Conservation (phyloP, 129 eudicot species). For the Saussurea involucrata region DNA sequence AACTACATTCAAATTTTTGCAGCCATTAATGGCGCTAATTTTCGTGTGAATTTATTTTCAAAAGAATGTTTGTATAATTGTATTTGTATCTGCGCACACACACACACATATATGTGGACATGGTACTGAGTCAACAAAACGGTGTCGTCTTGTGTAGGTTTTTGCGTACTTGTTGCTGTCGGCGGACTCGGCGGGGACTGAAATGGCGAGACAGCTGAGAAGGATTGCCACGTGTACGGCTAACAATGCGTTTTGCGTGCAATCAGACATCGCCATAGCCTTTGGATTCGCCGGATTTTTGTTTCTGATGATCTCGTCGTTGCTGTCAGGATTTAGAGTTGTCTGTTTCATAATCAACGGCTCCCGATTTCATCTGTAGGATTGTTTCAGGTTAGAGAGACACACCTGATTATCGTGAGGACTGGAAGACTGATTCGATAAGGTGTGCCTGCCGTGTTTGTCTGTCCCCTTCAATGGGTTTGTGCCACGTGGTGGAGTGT, state of each 20-base stretch:
- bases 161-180: conserved; percentile 73
- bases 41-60: neutral
- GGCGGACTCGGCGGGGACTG: conserved; percentile 73
- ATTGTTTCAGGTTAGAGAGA: neutral
- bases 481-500: conserved; percentile 22
- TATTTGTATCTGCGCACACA: neutral
- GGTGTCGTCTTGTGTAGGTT: conserved; percentile 35
- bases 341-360: conserved; percentile 63
- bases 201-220: conserved; percentile 46
- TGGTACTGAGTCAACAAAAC: conserved; percentile 1
- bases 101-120: neutral
- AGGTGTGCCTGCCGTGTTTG: conserved; percentile 5
- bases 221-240: conserved; percentile 52
- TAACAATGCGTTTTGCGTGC: conserved; percentile 55
- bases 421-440: conserved; percentile 10
- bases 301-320: conserved; percentile 49
- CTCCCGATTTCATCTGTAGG: conserved; percentile 59
- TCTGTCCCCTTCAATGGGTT: conserved; percentile 4
- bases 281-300: conserved; percentile 72
- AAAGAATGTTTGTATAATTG: conserved; percentile 14
- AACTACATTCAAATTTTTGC: conserved; percentile 5
- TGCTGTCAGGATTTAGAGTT: conserved; percentile 73
- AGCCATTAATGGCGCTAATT: conserved; percentile 24
- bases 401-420: conserved; percentile 12
- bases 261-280: conserved; percentile 57